A percentile compares a stretch with the other conserved stretches of the same genome.
Evolutionary conservation across 148 eudicot species (phyloP).

Genomic region (Pharnaceum exiguum): DNA sequence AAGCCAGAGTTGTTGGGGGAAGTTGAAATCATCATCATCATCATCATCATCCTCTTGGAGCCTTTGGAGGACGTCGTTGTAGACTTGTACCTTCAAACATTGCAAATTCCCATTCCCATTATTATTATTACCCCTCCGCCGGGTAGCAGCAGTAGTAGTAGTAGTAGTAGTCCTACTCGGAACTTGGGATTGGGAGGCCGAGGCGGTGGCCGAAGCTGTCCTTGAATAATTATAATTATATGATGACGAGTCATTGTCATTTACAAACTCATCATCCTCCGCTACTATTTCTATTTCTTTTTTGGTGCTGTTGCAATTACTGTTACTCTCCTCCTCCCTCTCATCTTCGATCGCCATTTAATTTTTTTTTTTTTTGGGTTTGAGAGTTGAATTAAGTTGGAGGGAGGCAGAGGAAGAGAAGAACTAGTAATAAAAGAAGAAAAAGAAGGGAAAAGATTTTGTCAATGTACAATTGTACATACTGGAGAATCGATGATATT

Average conservation of each 20-base stretch:
- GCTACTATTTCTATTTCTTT: too few relatives aligned
- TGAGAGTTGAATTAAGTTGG: neutral
- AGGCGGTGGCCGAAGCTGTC: conserved; percentile 31
- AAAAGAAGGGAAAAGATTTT: too few relatives aligned
- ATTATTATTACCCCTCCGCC: too few relatives aligned
- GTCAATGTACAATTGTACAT: too few relatives aligned
- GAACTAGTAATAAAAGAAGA: neutral
- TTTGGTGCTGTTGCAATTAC: conserved; percentile 60
- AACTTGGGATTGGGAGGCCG: conserved; percentile 9
- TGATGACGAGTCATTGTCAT: too few relatives aligned
- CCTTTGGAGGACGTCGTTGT: conserved; percentile 36
- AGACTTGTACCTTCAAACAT: conserved; percentile 34
- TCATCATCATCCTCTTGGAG: conserved; percentile 33
- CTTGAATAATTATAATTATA: too few relatives aligned
- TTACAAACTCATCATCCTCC: too few relatives aligned
- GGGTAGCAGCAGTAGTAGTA: too few relatives aligned
- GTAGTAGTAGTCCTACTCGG: too few relatives aligned
- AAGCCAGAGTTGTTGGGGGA: conserved; percentile 57
- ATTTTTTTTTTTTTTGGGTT: neutral
- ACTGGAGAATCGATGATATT: too few relatives aligned
- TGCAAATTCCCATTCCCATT: conserved; percentile 22
- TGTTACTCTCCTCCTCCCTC: too few relatives aligned
- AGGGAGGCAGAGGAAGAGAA: neutral
- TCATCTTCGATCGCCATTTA: conserved; percentile 52
- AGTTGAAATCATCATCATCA: conserved; percentile 38